These are phyloP conservation scores for Pichia insulana DNA, from an alignment of 805 yeast species.

Conservation along the genomic window DNA sequence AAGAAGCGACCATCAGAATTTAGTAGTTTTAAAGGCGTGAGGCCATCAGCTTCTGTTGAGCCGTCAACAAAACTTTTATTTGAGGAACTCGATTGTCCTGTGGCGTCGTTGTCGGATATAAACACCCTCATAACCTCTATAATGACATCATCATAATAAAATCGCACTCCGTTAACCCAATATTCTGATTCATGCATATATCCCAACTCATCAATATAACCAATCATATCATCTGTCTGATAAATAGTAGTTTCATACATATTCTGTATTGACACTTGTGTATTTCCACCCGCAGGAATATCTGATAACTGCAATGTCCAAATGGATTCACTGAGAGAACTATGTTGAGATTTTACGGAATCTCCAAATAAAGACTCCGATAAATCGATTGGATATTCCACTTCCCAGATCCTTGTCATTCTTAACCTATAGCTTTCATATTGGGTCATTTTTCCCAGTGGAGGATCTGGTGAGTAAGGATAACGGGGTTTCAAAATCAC, in stretches of 20 bases:
- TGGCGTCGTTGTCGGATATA: slow-evolving; percentile 24
- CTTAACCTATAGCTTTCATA: slow-evolving; percentile 46
- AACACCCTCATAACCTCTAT: slow-evolving; percentile 49
- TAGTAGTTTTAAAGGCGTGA: slow-evolving; percentile 17
- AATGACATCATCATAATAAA: slow-evolving; percentile 51
- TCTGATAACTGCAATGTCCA: slow-evolving; percentile 66
- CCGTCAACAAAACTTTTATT: no score
- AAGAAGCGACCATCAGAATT: slow-evolving; percentile 51
- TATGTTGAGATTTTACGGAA: slow-evolving; percentile 12
- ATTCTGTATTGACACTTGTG: slow-evolving; percentile 56
- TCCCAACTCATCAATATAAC: slow-evolving; percentile 55
- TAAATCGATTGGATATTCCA: neutral
- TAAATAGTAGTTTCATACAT: slow-evolving; percentile 52
- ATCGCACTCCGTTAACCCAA: slow-evolving; percentile 53
- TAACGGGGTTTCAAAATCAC: slow-evolving; percentile 41
- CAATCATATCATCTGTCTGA: slow-evolving; percentile 38
- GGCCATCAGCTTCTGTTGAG: neutral
- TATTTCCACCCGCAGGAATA: slow-evolving; percentile 69
- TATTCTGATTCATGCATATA: slow-evolving; percentile 56
- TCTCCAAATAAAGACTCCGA: slow-evolving; percentile 8
- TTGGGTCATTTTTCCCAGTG: slow-evolving; percentile 49
- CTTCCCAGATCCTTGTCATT: slow-evolving; percentile 39
- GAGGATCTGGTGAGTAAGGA: slow-evolving; percentile 44
- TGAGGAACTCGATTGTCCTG: no score
- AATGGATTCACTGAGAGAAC: slow-evolving; percentile 21